Evolutionary conservation across 2,329 filamentous ascomycete genomes (phyloP).

Genomic region (Diaporthe ilicicola): DNA sequence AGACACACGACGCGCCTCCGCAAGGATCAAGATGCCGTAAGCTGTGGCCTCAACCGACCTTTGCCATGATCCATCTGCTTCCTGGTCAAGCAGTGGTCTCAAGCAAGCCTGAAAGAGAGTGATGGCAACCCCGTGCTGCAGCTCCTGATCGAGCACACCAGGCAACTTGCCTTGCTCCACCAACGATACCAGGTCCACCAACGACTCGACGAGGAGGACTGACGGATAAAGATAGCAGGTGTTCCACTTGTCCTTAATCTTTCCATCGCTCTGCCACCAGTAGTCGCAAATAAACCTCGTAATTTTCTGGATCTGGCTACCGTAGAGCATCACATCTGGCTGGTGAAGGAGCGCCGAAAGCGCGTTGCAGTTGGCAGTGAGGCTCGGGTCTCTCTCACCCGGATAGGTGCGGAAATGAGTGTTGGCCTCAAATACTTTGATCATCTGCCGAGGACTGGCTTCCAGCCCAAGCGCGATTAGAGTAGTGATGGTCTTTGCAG

Average conservation of each 20-base stretch:
- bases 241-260: conserved; percentile 3
- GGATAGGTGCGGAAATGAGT: neutral
- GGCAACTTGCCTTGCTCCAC: neutral
- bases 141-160: neutral
- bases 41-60: neutral
- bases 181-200: neutral
- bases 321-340: neutral
- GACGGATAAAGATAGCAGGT: neutral
- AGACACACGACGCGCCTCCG: neutral
- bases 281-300: neutral
- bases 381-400: neutral
- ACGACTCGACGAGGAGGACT: neutral
- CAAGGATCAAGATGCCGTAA: neutral
- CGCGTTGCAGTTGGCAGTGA: neutral
- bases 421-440: neutral
- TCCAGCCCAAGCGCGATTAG: neutral
- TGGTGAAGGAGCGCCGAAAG: neutral
- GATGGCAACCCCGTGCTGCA: neutral
- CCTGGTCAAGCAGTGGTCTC: neutral
- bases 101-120: neutral
- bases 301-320: neutral
- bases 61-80: neutral
- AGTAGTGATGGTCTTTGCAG: neutral
- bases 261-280: neutral
- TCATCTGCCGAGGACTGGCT: neutral